phyloP scores from a whole-genome alignment of 495 filamentous ascomycete genomes.

The Hypoxylon fuscum region DNA sequence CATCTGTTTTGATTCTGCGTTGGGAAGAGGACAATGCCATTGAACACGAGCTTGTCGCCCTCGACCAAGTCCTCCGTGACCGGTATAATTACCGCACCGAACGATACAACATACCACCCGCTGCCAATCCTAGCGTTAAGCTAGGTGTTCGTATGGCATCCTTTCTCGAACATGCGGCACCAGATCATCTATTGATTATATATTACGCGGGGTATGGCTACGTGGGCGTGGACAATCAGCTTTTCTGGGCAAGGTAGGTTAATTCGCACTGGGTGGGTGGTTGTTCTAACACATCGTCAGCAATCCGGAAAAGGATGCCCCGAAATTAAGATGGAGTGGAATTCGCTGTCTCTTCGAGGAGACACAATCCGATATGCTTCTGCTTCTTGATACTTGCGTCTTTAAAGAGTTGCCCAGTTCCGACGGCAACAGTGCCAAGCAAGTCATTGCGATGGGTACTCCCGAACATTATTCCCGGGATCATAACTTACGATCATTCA shows the following conservation, averaged over 20 bases:
- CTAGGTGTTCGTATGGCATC: conserved; percentile 60
- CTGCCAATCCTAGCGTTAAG: conserved; percentile 61
- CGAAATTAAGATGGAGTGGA: conserved; percentile 59
- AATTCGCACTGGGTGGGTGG: conserved; percentile 8
- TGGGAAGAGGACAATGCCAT: conserved; percentile 64
- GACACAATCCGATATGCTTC: conserved; percentile 58
- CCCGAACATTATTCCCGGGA: conserved; percentile 58
- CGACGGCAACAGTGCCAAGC: conserved; percentile 60
- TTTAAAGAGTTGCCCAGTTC: conserved; percentile 52
- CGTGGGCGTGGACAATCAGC: conserved; percentile 59
- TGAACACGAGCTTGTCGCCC: conserved; percentile 56
- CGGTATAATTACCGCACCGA: conserved; percentile 63
- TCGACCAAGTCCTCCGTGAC: conserved; percentile 62
- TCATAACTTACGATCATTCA: conserved; percentile 59
- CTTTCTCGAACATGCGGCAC: conserved; percentile 59
- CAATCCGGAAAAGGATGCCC: conserved; percentile 51
- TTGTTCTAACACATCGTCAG: conserved; percentile 43
- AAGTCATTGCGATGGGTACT: conserved; percentile 62
- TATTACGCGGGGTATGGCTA: conserved; percentile 65
- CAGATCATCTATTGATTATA: conserved; percentile 64
- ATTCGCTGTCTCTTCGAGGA: conserved; percentile 61
- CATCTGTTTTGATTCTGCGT: conserved; percentile 62
- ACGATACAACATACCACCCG: conserved; percentile 61
- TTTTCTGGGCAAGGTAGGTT: conserved; percentile 66
- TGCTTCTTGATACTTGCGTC: conserved; percentile 58